phyloP scores from a whole-genome alignment of 2,329 filamentous ascomycete genomes.

The Fusarium longipes region DNA sequence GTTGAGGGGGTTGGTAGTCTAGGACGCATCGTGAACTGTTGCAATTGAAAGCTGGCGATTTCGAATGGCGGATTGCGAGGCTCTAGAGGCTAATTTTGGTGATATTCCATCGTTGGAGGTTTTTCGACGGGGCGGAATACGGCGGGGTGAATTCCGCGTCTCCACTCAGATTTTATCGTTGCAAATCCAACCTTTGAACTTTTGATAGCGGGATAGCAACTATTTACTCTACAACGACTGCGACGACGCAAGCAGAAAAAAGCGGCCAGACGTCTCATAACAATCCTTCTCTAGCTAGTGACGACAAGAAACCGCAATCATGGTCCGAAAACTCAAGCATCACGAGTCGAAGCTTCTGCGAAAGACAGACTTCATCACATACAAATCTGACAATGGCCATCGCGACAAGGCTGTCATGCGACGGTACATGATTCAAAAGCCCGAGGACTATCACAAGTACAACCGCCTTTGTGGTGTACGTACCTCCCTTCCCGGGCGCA shows the following conservation, averaged over 20 bases:
- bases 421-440: slow-evolving; percentile 91
- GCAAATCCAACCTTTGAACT: slow-evolving; percentile 34
- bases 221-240: slow-evolving; percentile 5
- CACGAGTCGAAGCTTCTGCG: slow-evolving; percentile 97
- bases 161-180: slow-evolving; percentile 45
- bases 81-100: slow-evolving; percentile 25
- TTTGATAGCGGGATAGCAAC: slow-evolving; percentile 1
- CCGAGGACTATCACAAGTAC: slow-evolving; percentile 81
- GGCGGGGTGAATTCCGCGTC: slow-evolving; percentile 44
- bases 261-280: not conserved
- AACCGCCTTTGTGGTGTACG: slow-evolving; percentile 75
- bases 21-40: slow-evolving; percentile 54
- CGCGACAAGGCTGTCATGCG: slow-evolving; percentile 82
- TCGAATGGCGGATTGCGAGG: slow-evolving; percentile 5
- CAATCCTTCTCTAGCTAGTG: not conserved
- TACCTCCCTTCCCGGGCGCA: slow-evolving; percentile 43
- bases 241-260: not conserved
- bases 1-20: slow-evolving; percentile 49
- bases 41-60: slow-evolving; percentile 21
- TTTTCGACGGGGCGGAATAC: slow-evolving; percentile 44
- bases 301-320: slow-evolving; percentile 56
- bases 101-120: slow-evolving; percentile 39
- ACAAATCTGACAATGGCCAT: slow-evolving; percentile 89
- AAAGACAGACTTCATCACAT: slow-evolving; percentile 92
- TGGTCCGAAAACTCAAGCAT: slow-evolving; percentile 96